Conservation (phyloP, 176 grass and related monocot species). For the Tuctoria greenei region DNA sequence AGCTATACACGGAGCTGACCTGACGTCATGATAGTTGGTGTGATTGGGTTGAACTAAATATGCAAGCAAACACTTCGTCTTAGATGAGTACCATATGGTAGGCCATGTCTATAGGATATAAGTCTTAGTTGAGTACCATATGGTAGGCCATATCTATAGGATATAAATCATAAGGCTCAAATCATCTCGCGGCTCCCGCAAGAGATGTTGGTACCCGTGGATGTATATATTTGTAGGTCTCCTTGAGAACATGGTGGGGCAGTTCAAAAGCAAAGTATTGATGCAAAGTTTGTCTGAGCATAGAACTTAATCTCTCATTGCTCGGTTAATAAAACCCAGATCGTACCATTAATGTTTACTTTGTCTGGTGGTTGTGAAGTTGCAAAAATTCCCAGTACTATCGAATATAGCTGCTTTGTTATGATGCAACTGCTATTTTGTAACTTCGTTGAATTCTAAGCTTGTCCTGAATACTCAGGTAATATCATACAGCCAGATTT, state of each 20-base stretch:
- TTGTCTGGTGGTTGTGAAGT: too few species aligned
- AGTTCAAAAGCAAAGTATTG: neutral
- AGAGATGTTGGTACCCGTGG: constrained; percentile 10
- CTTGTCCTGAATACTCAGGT: too few species aligned
- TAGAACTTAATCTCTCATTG: neutral
- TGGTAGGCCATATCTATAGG: constrained; percentile 20
- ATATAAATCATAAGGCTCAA: constrained; percentile 32
- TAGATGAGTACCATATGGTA: constrained; percentile 37
- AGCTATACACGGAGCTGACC: constrained; percentile 20
- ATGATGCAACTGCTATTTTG: too few species aligned
- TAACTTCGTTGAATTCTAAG: too few species aligned
- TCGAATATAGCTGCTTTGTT: too few species aligned
- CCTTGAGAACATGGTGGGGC: neutral
- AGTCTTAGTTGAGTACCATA: constrained; percentile 39
- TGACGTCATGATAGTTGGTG: neutral
- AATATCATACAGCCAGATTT: too few species aligned
- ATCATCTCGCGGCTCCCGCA: neutral
- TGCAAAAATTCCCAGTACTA: too few species aligned
- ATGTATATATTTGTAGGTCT: constrained; percentile 41
- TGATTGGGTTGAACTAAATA: neutral
- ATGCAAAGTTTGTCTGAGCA: neutral
- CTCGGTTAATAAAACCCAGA: constrained; percentile 4
- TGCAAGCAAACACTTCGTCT: constrained; percentile 4
- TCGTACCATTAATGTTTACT: neutral
- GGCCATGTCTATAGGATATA: constrained; percentile 27